A percentile compares a stretch with the other conserved stretches of the same genome.
Evolutionary conservation across 2,329 filamentous ascomycete genomes (phyloP).

Genomic region (Mollisia scopiformis): DNA sequence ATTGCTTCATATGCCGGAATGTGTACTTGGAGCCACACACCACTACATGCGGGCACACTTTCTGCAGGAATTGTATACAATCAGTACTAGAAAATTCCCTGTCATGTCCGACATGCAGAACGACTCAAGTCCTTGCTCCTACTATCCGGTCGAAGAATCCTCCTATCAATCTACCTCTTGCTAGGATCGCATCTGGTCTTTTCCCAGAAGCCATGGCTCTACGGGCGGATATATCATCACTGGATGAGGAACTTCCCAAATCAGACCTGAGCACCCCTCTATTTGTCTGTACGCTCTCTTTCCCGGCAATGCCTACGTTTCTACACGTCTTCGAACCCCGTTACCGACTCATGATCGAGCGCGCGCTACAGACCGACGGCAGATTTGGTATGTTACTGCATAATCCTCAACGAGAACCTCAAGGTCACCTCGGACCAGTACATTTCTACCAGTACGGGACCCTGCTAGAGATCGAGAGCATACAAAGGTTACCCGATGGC

Average conservation of each 20-base stretch:
- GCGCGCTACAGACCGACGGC: conserved; percentile 69
- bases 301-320: conserved; percentile 83
- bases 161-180: conserved; percentile 65
- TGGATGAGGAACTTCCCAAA: conserved; percentile 59
- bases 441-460: conserved; percentile 78
- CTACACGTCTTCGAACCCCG: conserved; percentile 92
- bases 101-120: conserved; percentile 80
- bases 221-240: conserved; percentile 53
- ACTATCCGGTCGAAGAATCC: conserved; percentile 37
- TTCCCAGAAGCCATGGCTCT: conserved; percentile 67
- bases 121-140: conserved; percentile 53
- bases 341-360: conserved; percentile 86
- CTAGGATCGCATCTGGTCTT: conserved; percentile 65
- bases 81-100: conserved; percentile 77
- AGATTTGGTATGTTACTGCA: conserved; percentile 87
- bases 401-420: conserved; percentile 54
- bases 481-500: conserved; percentile 76
- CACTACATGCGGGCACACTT: conserved; percentile 86
- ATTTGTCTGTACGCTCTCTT: conserved; percentile 82
- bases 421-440: conserved; percentile 53
- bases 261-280: conserved; percentile 67
- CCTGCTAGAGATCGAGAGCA: conserved; percentile 73
- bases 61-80: conserved; percentile 79
- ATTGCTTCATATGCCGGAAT: conserved; percentile 88
- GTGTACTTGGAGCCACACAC: conserved; percentile 82